A percentile compares a stretch with the other conserved stretches of the same genome.
Conservation (phyloP, 331 rosid species). For the Dryas integrifolia region DNA sequence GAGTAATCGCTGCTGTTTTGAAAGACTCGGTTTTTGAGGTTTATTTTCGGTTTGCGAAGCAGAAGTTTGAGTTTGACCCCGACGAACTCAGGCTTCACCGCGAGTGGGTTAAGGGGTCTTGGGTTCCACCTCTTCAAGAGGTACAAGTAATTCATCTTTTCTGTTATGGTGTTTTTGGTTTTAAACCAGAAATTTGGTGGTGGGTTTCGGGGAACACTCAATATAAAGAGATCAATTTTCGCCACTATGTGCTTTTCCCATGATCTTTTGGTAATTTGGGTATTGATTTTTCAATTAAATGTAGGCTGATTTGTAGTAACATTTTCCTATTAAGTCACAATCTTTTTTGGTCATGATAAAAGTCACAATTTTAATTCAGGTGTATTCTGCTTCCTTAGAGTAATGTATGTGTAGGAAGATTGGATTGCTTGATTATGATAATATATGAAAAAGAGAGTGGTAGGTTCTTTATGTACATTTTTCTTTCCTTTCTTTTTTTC, state of each 20-base stretch:
- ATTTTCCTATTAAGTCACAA: too few relatives aligned
- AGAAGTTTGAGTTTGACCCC: slow-evolving; percentile 14
- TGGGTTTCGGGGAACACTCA: not conserved
- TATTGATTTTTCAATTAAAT: not conserved
- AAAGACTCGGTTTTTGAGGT: slow-evolving; percentile 15
- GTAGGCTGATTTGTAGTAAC: too few relatives aligned
- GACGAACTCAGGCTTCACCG: slow-evolving; percentile 37
- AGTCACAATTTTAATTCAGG: too few relatives aligned
- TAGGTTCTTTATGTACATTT: not conserved
- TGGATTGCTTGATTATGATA: not conserved
- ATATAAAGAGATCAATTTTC: not conserved
- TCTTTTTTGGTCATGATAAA: too few relatives aligned
- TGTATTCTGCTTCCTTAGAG: too few relatives aligned
- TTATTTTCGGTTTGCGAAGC: slow-evolving; percentile 17
- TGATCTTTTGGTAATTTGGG: not conserved
- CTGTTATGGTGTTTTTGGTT: not conserved
- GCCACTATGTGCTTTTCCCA: not conserved
- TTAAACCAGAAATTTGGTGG: not conserved
- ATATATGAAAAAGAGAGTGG: not conserved
- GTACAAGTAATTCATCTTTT: not conserved
- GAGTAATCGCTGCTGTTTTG: slow-evolving; percentile 19
- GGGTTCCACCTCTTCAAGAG: slow-evolving; percentile 31
- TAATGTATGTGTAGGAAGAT: not conserved
- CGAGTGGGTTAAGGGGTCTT: slow-evolving; percentile 33
- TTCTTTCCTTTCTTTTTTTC: not conserved